Conservation (phyloP, 139 green algal genomes). For the Coelastrella sp. region DNA sequence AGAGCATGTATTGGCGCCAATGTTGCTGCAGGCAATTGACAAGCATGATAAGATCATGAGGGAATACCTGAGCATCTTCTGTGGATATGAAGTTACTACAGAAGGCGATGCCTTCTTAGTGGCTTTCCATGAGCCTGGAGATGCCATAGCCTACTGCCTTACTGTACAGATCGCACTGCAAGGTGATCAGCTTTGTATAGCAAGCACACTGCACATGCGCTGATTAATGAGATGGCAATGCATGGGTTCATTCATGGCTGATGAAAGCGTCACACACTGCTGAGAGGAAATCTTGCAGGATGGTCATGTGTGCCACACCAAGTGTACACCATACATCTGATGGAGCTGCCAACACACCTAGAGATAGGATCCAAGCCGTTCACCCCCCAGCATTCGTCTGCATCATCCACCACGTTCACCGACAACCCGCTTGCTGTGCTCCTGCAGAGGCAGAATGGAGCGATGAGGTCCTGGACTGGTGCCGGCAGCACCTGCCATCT, state of each 20-base stretch:
- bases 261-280: background rate
- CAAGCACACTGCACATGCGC: background rate
- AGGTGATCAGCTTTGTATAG: slow-evolving; percentile 28
- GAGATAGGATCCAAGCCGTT: background rate
- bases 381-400: background rate
- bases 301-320: background rate
- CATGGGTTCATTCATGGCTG: too few species aligned
- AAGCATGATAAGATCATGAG: slow-evolving; percentile 8
- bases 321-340: background rate
- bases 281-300: background rate
- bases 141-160: slow-evolving; percentile 71
- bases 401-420: too few species aligned
- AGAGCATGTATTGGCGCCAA: background rate
- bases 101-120: slow-evolving; percentile 73
- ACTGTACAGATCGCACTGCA: slow-evolving; percentile 64
- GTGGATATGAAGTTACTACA: slow-evolving; percentile 36
- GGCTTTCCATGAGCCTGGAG: slow-evolving; percentile 72
- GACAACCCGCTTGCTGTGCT: background rate
- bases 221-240: background rate
- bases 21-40: background rate
- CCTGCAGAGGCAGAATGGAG: background rate
- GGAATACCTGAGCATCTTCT: background rate
- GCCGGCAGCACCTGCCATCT: slow-evolving; percentile 2
- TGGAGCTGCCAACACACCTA: background rate
- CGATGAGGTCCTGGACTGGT: background rate